Conservation (phyloP, 2,329 filamentous ascomycete genomes). For the Ascochyta lentis region DNA sequence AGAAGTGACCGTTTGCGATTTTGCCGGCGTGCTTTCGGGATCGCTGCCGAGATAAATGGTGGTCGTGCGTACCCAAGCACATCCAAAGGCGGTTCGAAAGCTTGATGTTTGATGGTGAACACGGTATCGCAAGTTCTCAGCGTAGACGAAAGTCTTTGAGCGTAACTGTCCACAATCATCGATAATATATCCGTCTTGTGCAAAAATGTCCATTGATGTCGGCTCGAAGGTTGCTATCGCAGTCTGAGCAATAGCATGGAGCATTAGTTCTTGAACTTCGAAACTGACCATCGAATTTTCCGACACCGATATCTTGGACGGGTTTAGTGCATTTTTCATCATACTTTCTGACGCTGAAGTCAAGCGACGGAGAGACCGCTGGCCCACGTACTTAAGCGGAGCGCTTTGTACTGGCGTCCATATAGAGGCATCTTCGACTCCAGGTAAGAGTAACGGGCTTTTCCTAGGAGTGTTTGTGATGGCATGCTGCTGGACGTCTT, state of each 20-base stretch:
- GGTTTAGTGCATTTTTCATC: too few species aligned
- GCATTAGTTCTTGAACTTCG: constrained; percentile 15
- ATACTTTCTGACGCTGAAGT: too few species aligned
- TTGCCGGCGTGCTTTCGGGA: not conserved
- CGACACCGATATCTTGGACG: too few species aligned
- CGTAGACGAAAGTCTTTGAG: constrained; percentile 19
- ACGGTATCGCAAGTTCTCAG: constrained; percentile 7
- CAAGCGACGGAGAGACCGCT: too few species aligned
- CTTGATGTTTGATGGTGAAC: constrained; percentile 5
- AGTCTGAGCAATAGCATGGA: constrained; percentile 16
- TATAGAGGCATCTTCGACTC: too few species aligned
- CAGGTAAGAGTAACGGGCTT: too few species aligned
- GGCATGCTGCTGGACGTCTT: too few species aligned
- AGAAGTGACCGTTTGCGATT: constrained; percentile 8
- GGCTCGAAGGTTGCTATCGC: constrained; percentile 16
- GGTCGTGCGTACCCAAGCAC: constrained; percentile 16
- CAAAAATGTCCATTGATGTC: constrained; percentile 21
- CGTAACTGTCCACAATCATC: constrained; percentile 18
- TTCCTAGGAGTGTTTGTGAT: too few species aligned
- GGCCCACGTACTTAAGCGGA: too few species aligned
- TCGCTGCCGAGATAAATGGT: not conserved
- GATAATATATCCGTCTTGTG: constrained; percentile 21
- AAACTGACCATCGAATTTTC: not conserved
- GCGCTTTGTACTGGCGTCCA: too few species aligned
- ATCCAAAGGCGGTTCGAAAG: constrained; percentile 14